Conservation (phyloP, 306 rosid species). For the Citrullus amarus region DNA sequence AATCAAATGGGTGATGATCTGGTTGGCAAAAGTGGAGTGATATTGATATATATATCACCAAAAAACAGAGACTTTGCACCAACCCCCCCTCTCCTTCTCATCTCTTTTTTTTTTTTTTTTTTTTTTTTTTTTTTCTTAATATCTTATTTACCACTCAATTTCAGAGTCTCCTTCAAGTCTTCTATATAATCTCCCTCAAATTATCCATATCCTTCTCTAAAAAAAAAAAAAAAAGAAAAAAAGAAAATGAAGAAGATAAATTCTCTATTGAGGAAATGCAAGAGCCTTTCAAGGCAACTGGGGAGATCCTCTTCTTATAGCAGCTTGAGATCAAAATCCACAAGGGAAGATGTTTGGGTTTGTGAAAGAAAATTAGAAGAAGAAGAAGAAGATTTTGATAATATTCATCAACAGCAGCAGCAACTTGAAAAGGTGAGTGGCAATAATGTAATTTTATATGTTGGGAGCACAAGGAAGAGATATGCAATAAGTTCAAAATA, state of each 20-base stretch:
- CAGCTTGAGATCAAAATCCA: conserved; percentile 68
- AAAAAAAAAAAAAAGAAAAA: background rate
- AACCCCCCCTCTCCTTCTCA: conserved; percentile 4
- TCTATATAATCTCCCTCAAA: conserved; percentile 11
- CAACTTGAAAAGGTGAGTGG: conserved; percentile 18
- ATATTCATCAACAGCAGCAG: background rate
- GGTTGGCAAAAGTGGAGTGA: background rate
- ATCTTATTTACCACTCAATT: conserved; percentile 13
- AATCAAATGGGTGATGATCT: background rate
- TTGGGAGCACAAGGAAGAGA: conserved; percentile 68
- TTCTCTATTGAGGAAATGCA: conserved; percentile 66
- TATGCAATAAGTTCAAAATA: conserved; percentile 51
- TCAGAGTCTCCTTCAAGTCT: conserved; percentile 47
- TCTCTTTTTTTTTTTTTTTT: background rate
- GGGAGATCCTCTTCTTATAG: conserved; percentile 68
- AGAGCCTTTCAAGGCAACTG: conserved; percentile 65
- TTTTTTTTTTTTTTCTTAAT: background rate
- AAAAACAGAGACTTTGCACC: conserved; percentile 55
- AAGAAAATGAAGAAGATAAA: conserved; percentile 51
- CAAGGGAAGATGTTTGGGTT: conserved; percentile 32
- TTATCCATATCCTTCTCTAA: background rate
- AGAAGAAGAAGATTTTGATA: background rate
- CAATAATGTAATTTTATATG: conserved; percentile 27
- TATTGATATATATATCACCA: conserved; percentile 23
- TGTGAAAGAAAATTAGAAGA: background rate